These are phyloP conservation scores for Penstemon barbatus DNA, from an alignment of 257 asterid species.

Conservation along the genomic window DNA sequence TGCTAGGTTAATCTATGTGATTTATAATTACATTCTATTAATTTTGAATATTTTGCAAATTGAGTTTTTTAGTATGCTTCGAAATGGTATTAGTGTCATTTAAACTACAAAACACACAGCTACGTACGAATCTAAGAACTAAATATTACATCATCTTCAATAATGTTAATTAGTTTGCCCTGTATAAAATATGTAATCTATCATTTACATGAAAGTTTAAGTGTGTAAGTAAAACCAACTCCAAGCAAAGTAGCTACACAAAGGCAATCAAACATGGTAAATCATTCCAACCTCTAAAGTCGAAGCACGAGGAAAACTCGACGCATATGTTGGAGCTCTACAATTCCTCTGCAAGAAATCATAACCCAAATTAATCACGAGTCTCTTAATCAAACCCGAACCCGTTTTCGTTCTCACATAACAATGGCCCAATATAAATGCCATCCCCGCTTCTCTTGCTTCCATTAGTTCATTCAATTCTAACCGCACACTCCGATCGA, in stretches of 20 bases:
- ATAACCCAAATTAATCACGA: constrained; percentile 43
- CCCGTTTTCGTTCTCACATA: constrained; percentile 56
- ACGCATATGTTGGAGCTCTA: constrained; percentile 44
- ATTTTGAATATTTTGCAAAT: too few relatives aligned
- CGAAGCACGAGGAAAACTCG: constrained; percentile 57
- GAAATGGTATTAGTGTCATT: too few relatives aligned
- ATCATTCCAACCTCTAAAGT: constrained; percentile 69
- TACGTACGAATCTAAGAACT: background rate
- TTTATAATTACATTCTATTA: background rate
- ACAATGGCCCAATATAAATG: constrained; percentile 51
- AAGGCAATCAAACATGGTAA: constrained; percentile 44
- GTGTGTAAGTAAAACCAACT: constrained; percentile 5
- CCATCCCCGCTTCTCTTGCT: constrained; percentile 63
- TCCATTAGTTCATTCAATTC: constrained; percentile 53
- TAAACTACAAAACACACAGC: too few relatives aligned
- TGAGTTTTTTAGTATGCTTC: too few relatives aligned
- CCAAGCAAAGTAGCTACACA: background rate
- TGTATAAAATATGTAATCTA: constrained; percentile 25
- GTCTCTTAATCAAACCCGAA: constrained; percentile 48
- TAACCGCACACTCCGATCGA: constrained; percentile 28
- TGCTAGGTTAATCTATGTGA: background rate
- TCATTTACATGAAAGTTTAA: constrained; percentile 16
- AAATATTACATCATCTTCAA: constrained; percentile 5
- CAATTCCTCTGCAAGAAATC: constrained; percentile 62
- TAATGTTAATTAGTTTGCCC: constrained; percentile 18